Percentiles rank a stretch among this genome's conserved stretches.
These are phyloP conservation scores for Penicillium antarcticum DNA, from an alignment of 495 filamentous ascomycete species.

Conservation along the genomic window DNA sequence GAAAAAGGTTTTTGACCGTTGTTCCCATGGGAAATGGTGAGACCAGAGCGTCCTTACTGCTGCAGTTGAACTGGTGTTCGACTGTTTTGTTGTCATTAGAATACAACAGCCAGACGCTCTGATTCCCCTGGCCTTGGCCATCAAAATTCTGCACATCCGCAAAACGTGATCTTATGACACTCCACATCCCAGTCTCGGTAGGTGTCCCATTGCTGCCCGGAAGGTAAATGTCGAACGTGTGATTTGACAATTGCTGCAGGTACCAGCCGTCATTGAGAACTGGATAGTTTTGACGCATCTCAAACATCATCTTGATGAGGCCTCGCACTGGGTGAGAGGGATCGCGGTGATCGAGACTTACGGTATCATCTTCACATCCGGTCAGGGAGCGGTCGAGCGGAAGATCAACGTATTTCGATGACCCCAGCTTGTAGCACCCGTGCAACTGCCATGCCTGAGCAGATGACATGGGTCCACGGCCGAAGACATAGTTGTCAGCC, in stretches of 20 bases:
- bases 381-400: conserved; percentile 37
- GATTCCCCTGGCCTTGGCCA: conserved; percentile 37
- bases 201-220: conserved; percentile 39
- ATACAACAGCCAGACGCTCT: conserved; percentile 47
- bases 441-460: conserved; percentile 48
- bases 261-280: conserved; percentile 46
- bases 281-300: conserved; percentile 43
- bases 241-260: conserved; percentile 37
- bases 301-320: conserved; percentile 43
- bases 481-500: conserved; percentile 47
- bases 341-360: conserved; percentile 52
- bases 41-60: conserved; percentile 29
- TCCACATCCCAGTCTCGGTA: conserved; percentile 49
- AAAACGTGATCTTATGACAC: conserved; percentile 36
- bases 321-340: conserved; percentile 47
- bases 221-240: conserved; percentile 38
- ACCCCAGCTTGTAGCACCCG: conserved; percentile 47
- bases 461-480: conserved; percentile 45
- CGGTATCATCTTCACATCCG: conserved; percentile 45
- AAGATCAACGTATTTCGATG: conserved; percentile 38
- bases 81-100: conserved; percentile 43
- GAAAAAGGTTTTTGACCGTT: conserved; percentile 47
- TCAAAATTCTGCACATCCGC: conserved; percentile 41
- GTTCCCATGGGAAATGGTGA: conserved; percentile 40
- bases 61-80: conserved; percentile 43